Conservation (phyloP, 2,329 filamentous ascomycete genomes). For the Xylaria sp. region DNA sequence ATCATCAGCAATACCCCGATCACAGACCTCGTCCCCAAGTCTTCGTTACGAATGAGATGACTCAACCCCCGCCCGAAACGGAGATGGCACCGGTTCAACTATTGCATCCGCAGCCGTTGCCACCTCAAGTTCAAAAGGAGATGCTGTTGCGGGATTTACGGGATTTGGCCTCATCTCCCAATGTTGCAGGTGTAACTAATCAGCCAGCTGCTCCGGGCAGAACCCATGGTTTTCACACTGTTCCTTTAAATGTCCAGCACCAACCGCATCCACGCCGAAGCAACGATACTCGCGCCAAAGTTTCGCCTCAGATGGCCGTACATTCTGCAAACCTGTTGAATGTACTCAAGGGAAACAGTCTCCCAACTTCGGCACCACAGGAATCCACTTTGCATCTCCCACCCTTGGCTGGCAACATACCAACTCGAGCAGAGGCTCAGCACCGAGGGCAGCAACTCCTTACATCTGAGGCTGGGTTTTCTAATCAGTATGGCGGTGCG, state of each 20-base stretch:
- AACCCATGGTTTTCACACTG: constrained; percentile 32
- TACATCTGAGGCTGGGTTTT: constrained; percentile 15
- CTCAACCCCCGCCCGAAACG: constrained; percentile 37
- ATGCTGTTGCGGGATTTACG: constrained; percentile 52
- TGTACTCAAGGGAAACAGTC: constrained; percentile 47
- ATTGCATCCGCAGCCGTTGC: constrained; percentile 56
- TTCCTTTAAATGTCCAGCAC: constrained; percentile 20
- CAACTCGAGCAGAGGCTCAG: constrained; percentile 17
- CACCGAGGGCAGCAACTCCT: constrained; percentile 25
- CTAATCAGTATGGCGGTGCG: constrained; percentile 27
- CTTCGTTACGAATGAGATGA: constrained; percentile 32
- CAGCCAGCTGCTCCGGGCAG: constrained; percentile 23
- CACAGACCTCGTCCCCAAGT: constrained; percentile 37
- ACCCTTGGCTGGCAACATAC: constrained; percentile 11
- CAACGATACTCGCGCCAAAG: constrained; percentile 16
- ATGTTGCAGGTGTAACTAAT: constrained; percentile 28
- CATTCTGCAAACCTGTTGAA: constrained; percentile 46
- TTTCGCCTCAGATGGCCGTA: constrained; percentile 32
- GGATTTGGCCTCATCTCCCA: constrained; percentile 46
- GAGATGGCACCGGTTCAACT: constrained; percentile 42
- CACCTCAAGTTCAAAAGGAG: constrained; percentile 61
- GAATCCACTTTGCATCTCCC: constrained; percentile 20
- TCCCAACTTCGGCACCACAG: constrained; percentile 26
- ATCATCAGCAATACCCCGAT: constrained; percentile 29
- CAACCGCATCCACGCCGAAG: constrained; percentile 29